Evolutionary conservation across 2,329 filamentous ascomycete species (phyloP), one percentile per base, ranked within the genome.

Genomic region (Microdochium nivale): DNA sequence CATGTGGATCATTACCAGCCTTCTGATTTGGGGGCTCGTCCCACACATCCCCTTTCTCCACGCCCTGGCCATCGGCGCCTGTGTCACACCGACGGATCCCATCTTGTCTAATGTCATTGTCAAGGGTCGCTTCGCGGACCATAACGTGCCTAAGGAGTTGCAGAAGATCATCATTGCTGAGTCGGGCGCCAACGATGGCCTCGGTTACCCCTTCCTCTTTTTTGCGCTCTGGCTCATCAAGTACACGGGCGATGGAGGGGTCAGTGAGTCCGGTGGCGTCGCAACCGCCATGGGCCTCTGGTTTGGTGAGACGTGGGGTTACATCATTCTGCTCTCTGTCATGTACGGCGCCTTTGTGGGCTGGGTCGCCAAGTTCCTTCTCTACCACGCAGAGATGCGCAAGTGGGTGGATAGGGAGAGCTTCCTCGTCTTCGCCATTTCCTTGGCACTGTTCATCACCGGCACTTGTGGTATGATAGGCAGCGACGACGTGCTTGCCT

Each of bases 61-160:
- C 58, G 87, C 91, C 0, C 75, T 96, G 11, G 87, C 84, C 16
- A 75, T 95, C 11, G 90, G 84, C 1, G 87, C 90, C 1, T 95
- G 90, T 62, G 83, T 96, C n/a, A 94, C 91, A 2, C 91, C 90
- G 0, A 96, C 91, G 0, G 91, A 96, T 60, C 91, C 91, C 0
- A 83, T 96, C 1, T 68, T 96, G 35, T 92, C 87, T 16, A 92
- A 94, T 56, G 87, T 87, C 2, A 95, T 96, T 52, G 89, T 96
- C 47, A 96, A 96, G 71, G 90, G 90, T 30, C 91, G 88, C 60
- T 96, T 95, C 63, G 91, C 91, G 1, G 90, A 96, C 62, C 86
- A 90, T 60, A 94, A 96, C 64, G 85, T 96, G 19, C 90, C 91
- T 0, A 84, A 83, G 52, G 80, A 85, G 25, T 72, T 96, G 48